A percentile compares a stretch with the other conserved stretches of the same genome.
phyloP scores from a whole-genome alignment of 441 rosid species.

The Croton setiger region DNA sequence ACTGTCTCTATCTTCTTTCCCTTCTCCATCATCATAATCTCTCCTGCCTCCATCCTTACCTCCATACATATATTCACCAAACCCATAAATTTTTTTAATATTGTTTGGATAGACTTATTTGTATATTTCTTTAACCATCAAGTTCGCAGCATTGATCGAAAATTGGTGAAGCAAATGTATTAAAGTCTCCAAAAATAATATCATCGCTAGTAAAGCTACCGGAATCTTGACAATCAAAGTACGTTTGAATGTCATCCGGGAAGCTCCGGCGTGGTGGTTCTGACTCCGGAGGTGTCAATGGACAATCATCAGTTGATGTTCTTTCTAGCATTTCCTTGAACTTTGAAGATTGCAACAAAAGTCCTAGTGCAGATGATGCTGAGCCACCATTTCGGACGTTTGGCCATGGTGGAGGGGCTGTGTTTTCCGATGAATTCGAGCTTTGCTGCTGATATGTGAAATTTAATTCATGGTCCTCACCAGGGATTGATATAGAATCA shows the following conservation, averaged over 20 bases:
- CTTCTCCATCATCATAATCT: background rate
- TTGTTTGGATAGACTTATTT: conserved; percentile 12
- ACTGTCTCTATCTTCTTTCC: background rate
- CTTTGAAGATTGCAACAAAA: conserved; percentile 47
- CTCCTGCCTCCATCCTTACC: conserved; percentile 1
- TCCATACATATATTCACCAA: background rate
- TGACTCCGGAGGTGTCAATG: conserved; percentile 27
- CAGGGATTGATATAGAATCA: conserved; percentile 14
- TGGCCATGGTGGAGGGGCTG: background rate
- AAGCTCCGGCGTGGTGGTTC: conserved; percentile 39
- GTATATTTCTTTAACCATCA: conserved; percentile 17
- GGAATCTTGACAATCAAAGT: conserved; percentile 34
- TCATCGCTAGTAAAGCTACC: conserved; percentile 28
- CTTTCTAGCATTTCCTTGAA: conserved; percentile 54
- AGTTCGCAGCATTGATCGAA: conserved; percentile 31
- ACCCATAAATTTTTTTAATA: too few species aligned
- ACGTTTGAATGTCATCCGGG: conserved; percentile 48
- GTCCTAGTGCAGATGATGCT: conserved; percentile 41
- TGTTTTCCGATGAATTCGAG: conserved; percentile 7
- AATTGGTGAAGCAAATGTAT: conserved; percentile 33
- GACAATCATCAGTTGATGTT: conserved; percentile 29
- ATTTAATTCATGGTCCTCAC: conserved; percentile 12
- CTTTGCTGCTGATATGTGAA: conserved; percentile 1
- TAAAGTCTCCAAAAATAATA: conserved; percentile 35
- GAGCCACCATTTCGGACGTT: conserved; percentile 5